Conservation (phyloP, 768 basidiomycete species). For the Cyathus striatus region DNA sequence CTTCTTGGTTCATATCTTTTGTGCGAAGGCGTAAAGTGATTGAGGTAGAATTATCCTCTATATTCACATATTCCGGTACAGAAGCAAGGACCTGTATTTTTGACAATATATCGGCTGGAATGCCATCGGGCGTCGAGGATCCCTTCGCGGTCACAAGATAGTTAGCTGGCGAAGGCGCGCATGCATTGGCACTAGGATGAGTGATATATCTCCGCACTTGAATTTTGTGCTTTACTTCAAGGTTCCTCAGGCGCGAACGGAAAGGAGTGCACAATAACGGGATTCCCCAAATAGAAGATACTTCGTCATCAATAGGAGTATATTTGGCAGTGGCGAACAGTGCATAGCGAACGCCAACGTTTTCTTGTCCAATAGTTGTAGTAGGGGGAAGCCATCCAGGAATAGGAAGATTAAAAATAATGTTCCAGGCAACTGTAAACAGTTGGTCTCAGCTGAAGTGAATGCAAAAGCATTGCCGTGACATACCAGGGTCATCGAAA, state of each 20-base stretch:
- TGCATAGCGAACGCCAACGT: constrained; percentile 57
- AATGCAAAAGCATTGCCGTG: neutral
- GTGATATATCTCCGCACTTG: constrained; percentile 49
- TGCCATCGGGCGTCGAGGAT: constrained; percentile 16
- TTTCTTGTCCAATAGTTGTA: constrained; percentile 42
- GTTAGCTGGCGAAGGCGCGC: constrained; percentile 28
- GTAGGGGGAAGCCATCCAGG: constrained; percentile 87
- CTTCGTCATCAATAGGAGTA: constrained; percentile 36
- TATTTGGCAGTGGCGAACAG: constrained; percentile 67
- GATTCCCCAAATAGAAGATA: constrained; percentile 36
- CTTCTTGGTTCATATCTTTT: constrained; percentile 38
- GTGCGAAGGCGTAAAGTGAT: constrained; percentile 59
- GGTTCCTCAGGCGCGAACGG: constrained; percentile 35
- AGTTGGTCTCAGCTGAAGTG: neutral
- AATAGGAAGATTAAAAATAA: constrained; percentile 77
- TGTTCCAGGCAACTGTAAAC: constrained; percentile 61
- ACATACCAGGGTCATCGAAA: constrained; percentile 42
- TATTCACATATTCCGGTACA: constrained; percentile 49
- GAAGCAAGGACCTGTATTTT: constrained; percentile 63
- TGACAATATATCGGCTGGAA: constrained; percentile 50
- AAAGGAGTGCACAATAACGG: constrained; percentile 54
- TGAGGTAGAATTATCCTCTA: constrained; percentile 43
- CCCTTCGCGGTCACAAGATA: constrained; percentile 33
- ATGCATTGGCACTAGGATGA: constrained; percentile 27
- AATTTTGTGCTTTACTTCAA: constrained; percentile 38